Evolutionary conservation across 2,329 filamentous ascomycete genomes (phyloP), one percentile per base, ranked within the genome.

Genomic region (Hypocreales sp.): DNA sequence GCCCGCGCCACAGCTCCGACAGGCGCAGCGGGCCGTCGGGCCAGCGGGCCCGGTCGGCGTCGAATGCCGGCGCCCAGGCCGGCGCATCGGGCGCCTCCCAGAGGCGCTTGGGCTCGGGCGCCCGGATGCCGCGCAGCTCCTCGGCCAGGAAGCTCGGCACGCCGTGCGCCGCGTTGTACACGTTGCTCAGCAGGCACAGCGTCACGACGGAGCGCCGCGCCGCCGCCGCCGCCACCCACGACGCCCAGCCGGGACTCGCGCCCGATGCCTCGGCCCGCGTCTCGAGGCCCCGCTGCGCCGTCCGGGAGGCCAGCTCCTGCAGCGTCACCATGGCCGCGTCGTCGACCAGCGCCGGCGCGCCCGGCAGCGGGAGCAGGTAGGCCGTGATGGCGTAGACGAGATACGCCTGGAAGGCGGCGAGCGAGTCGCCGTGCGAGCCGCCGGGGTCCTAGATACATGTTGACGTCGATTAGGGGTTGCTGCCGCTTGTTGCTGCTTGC

Each of bases 151-250:
- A 68, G 0, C 55, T 60, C 0, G 60, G 56, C 0, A 63, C 36
- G 0, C 49, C 48, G 5, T 63, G 50, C 7, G 56, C 46, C 0
- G 53, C 39, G 2, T 55, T 53, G 6, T 67, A 53, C 0, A 66
- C 40, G 22, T 55, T 66, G 31, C 64, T 62, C 23, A 71, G 58
- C 4, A 71, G 42, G 29, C 68, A 70, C 54, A 67, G 61, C 0
- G 52, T 49, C 31, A 55, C 67, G 0, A 72, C 32, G 0, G 61
- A 58, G 4, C 67, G 53, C 3, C 65, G 51, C 33, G 67, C 71
- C 0, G 66, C 52, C 23, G 66, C 61, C 0, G 57, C 57, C 1
- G 64, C 40, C 5, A 68, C 56, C 67, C 67, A 72, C 1, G 51
- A 46, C 31, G 67, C 62, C 66, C 65, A 68, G 6, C 29, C 43